Conservation (phyloP, 352 stramenopile species). For the Chrysophaeum taylorii region DNA sequence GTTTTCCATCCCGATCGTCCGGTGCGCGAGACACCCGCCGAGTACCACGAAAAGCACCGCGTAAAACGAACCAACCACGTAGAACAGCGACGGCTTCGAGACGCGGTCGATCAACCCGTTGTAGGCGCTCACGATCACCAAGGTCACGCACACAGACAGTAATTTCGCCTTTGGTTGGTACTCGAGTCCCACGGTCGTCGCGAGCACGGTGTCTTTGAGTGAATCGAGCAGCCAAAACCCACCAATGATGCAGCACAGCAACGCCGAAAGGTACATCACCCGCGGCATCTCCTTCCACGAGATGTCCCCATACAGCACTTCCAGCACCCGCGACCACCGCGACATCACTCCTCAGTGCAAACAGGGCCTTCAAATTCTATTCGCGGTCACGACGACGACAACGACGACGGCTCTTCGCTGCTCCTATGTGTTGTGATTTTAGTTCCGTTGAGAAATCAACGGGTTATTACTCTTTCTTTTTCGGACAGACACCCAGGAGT, state of each 20-base stretch:
- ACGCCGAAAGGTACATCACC: not conserved
- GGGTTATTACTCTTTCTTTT: too few species aligned
- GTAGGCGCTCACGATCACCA: too few species aligned
- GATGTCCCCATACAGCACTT: conserved; percentile 6
- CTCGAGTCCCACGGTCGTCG: conserved; percentile 33
- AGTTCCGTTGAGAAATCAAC: too few species aligned
- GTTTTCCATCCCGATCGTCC: conserved; percentile 20
- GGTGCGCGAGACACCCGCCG: conserved; percentile 19
- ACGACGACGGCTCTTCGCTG: too few species aligned
- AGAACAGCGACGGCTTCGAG: conserved; percentile 25
- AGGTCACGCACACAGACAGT: conserved; percentile 25
- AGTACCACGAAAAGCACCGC: conserved; percentile 24
- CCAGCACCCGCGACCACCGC: too few species aligned
- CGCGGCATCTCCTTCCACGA: not conserved
- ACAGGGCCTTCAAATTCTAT: too few species aligned
- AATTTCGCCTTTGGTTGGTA: conserved; percentile 40
- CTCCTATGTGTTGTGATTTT: too few species aligned
- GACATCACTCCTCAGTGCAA: too few species aligned
- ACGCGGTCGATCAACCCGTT: not conserved
- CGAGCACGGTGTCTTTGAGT: conserved; percentile 39
- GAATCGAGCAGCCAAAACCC: conserved; percentile 28
- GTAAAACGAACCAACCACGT: conserved; percentile 28
- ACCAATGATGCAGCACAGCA: conserved; percentile 11
- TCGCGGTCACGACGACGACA: too few species aligned
- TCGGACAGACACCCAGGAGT: too few species aligned